phyloP scores from a whole-genome alignment of 2,329 filamentous ascomycete genomes.

The Rhytidhysteron rufulum region DNA sequence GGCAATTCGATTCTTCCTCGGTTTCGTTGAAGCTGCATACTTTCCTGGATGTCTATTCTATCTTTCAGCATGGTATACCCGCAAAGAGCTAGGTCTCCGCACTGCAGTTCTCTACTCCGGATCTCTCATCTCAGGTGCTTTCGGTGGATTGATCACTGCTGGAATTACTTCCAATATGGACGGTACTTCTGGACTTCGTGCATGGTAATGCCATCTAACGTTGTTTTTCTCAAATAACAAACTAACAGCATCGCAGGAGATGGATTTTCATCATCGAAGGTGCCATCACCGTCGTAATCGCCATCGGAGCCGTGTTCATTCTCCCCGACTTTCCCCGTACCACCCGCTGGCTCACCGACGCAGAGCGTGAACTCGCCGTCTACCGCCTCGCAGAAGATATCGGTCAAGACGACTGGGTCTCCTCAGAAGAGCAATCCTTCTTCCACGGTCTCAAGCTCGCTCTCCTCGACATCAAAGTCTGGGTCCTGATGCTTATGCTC shows the following conservation, averaged over 20 bases:
- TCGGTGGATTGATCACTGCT: conserved; percentile 59
- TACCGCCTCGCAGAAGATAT: conserved; percentile 36
- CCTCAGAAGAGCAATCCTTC: conserved; percentile 31
- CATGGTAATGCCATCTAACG: conserved; percentile 45
- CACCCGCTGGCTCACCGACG: conserved; percentile 36
- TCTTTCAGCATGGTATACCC: conserved; percentile 64
- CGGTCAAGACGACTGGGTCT: conserved; percentile 38
- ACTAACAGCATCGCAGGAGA: conserved; percentile 29
- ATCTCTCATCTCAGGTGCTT: conserved; percentile 66
- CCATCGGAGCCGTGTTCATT: conserved; percentile 54
- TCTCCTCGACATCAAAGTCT: conserved; percentile 37
- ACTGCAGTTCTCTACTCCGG: conserved; percentile 66
- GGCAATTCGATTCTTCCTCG: conserved; percentile 50
- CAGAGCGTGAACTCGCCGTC: conserved; percentile 35
- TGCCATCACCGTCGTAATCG: conserved; percentile 59
- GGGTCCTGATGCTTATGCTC: conserved; percentile 35
- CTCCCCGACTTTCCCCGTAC: conserved; percentile 64
- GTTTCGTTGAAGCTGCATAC: conserved; percentile 52
- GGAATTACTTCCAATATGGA: conserved; percentile 66
- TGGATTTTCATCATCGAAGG: conserved; percentile 72
- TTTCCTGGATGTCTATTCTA: conserved; percentile 61
- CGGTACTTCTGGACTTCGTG: conserved; percentile 51
- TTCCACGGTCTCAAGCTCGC: conserved; percentile 40
- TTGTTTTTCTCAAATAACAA: conserved; percentile 3
- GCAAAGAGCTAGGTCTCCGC: conserved; percentile 63